A percentile compares a stretch with the other conserved stretches of the same genome.
These are phyloP conservation scores for Populus hybrid DNA, from an alignment of 441 rosid genomes.

Conservation along the genomic window DNA sequence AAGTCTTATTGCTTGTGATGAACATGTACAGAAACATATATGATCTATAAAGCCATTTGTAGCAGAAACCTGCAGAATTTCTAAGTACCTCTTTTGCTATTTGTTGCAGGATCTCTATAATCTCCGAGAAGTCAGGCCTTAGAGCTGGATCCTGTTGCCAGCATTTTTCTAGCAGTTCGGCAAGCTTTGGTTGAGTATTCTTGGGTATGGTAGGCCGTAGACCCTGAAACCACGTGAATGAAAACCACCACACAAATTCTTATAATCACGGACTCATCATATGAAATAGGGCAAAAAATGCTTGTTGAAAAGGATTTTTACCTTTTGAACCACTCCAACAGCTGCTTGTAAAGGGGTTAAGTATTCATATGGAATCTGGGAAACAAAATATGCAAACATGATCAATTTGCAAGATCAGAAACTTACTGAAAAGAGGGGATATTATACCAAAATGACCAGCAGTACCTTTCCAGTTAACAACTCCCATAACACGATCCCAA, in stretches of 20 bases:
- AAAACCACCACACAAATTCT: neutral
- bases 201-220: slow-evolving; percentile 83
- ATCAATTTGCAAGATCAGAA: neutral
- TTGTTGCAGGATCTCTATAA: slow-evolving; percentile 55
- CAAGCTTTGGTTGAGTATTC: slow-evolving; percentile 58
- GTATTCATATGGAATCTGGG: slow-evolving; percentile 78
- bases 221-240: slow-evolving; percentile 37
- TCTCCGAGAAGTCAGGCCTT: slow-evolving; percentile 79
- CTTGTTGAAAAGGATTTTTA: slow-evolving; percentile 14
- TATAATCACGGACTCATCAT: neutral
- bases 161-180: slow-evolving; percentile 77
- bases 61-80: neutral
- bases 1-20: too few relatives aligned
- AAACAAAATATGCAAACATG: slow-evolving; percentile 15
- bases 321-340: slow-evolving; percentile 96
- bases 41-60: neutral
- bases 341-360: slow-evolving; percentile 96
- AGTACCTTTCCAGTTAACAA: slow-evolving; percentile 76
- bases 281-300: neutral
- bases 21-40: neutral
- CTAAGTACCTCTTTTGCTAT: slow-evolving; percentile 59
- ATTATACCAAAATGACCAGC: neutral
- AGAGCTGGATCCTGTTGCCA: slow-evolving; percentile 81
- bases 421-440: neutral
- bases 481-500: slow-evolving; percentile 32